Evolutionary conservation across 2,329 filamentous ascomycete species (phyloP).

Genomic region (Aspergillus fructus): DNA sequence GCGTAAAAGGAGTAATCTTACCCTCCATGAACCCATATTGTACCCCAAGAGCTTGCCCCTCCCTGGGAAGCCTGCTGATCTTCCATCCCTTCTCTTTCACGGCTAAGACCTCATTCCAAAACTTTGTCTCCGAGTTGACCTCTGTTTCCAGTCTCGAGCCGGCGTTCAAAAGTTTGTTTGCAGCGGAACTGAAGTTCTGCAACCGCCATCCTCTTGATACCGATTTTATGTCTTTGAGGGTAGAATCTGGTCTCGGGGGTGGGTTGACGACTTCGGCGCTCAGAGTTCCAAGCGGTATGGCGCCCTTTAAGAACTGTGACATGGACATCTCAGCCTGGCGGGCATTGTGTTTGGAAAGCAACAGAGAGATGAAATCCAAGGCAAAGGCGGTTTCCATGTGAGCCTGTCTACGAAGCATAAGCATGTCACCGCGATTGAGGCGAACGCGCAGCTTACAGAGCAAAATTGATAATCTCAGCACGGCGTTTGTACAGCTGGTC

Average conservation of each 20-base stretch:
- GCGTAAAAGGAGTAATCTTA: slow-evolving; percentile 27
- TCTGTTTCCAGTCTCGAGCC: slow-evolving; percentile 73
- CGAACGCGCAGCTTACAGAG: slow-evolving; percentile 32
- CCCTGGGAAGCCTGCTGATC: slow-evolving; percentile 72
- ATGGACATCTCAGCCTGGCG: slow-evolving; percentile 68
- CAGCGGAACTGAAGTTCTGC: slow-evolving; percentile 71
- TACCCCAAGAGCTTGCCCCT: slow-evolving; percentile 74
- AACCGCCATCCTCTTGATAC: slow-evolving; percentile 71
- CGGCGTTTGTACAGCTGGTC: slow-evolving; percentile 46
- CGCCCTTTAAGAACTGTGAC: slow-evolving; percentile 67
- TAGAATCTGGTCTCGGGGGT: slow-evolving; percentile 58
- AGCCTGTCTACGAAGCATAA: slow-evolving; percentile 35
- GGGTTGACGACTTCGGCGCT: slow-evolving; percentile 65
- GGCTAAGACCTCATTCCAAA: slow-evolving; percentile 82
- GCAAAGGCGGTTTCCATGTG: slow-evolving; percentile 58
- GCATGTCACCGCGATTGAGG: background rate
- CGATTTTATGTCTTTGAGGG: slow-evolving; percentile 53
- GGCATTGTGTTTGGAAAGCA: slow-evolving; percentile 79
- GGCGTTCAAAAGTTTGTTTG: slow-evolving; percentile 71
- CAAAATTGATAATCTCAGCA: slow-evolving; percentile 46
- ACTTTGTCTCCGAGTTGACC: slow-evolving; percentile 75
- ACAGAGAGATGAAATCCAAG: slow-evolving; percentile 78
- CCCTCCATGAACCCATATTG: slow-evolving; percentile 85
- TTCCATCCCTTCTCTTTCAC: slow-evolving; percentile 86
- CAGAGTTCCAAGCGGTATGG: slow-evolving; percentile 72